Evolutionary conservation across 2,329 filamentous ascomycete genomes (phyloP), one percentile per base, ranked within the genome.

Genomic region (Alternaria gaisen): DNA sequence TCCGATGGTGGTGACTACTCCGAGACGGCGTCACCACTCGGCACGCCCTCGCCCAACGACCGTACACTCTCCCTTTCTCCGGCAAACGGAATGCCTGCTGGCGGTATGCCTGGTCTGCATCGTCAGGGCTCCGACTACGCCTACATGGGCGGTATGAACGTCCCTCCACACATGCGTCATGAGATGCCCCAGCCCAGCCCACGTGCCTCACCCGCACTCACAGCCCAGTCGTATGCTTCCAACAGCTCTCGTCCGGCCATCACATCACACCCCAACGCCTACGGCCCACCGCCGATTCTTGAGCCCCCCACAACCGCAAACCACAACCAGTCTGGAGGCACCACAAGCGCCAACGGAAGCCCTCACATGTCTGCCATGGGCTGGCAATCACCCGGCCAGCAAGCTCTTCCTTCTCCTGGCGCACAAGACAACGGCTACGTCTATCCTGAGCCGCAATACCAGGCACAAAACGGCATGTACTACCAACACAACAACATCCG

Each of bases 321-420:
- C 76, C 90, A 91, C 60, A 89, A 90, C 66, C 89, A 91, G 70
- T 84, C 87, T 3, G 88, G 86, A 2, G 73, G 75, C 32, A 71
- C 69, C 34, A 70, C 63, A 61, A 97, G 92, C 75, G 90, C 87
- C n/a, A 88, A 84, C 58, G 91, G 91, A 54, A 97, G 93, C 78
- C 94, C 94, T 52, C 94, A 97, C 78, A 92, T 97, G 88, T 81
- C 82, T 63, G 88, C 86, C 62, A 86, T 92, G 64, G 91, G 92
- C 56, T 97, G 94, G 94, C 91, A 93, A 67, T 96, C 93, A 5
- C 93, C 93, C 4, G 88, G 89, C 2, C 91, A 94, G 68, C 87
- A 88, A 65, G 86, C 86, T 32, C 88, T 93, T 67, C 88, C 90
- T 10, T 90, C 91, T 9, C 91, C 93, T 44, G 87, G 85, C 44